Conservation (phyloP, 108 stramenopile species). For the Nitzschia inconspicua region DNA sequence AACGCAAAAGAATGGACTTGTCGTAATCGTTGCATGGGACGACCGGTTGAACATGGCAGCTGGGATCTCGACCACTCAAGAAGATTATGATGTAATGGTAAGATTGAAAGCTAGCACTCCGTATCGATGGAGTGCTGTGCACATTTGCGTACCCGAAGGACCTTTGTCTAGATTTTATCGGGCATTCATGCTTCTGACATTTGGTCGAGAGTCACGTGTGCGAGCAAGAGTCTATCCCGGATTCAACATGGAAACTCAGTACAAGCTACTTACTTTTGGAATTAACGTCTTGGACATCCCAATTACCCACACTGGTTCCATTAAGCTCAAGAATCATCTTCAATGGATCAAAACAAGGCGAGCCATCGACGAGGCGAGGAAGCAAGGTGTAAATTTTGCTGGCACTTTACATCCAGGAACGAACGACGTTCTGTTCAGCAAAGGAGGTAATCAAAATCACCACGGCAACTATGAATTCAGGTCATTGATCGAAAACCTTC, state of each 20-base stretch:
- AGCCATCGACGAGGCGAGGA: not conserved
- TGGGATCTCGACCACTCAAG: too few relatives aligned
- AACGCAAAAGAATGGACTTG: slow-evolving; percentile 19
- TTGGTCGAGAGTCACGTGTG: too few relatives aligned
- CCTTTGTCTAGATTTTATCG: too few relatives aligned
- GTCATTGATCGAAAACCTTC: not conserved
- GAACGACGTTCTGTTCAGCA: slow-evolving; percentile 12
- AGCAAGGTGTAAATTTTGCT: not conserved
- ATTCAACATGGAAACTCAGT: slow-evolving; percentile 2
- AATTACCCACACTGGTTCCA: not conserved
- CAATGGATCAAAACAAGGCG: slow-evolving; percentile 10
- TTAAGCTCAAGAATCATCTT: slow-evolving; percentile 9
- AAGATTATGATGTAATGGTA: too few relatives aligned
- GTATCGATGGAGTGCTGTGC: too few relatives aligned
- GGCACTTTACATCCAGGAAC: slow-evolving; percentile 1
- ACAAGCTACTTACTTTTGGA: slow-evolving; percentile 13
- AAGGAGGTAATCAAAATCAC: slow-evolving; percentile 3
- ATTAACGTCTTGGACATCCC: slow-evolving; percentile 16
- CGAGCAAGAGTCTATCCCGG: not conserved
- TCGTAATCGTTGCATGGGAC: slow-evolving; percentile 2
- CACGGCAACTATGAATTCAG: slow-evolving; percentile 11
- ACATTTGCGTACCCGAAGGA: too few relatives aligned
- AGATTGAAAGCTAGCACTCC: too few relatives aligned
- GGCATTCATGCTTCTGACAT: too few relatives aligned
- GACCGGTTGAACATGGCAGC: too few relatives aligned